Conservation (phyloP, 2,329 filamentous ascomycete species). For the Aspergillus transmontanensis region DNA sequence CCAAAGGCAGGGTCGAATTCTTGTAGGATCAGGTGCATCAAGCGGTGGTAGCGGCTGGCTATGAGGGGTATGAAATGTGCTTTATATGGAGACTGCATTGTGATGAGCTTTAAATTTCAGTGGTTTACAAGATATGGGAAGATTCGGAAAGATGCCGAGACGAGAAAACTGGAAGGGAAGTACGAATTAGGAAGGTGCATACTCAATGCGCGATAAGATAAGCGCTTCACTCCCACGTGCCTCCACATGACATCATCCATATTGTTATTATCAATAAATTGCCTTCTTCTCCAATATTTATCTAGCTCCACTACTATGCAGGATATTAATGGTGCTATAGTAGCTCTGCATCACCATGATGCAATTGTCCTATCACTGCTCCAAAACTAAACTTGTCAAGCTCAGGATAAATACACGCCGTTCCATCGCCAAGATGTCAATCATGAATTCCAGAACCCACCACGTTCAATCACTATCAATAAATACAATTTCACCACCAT, state of each 20-base stretch:
- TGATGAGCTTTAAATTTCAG: not conserved
- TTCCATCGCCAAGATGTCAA: not conserved
- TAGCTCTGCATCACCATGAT: not conserved
- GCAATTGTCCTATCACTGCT: not conserved
- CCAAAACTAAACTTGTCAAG: not conserved
- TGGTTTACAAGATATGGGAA: too few species aligned
- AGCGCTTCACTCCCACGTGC: not conserved
- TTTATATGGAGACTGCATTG: not conserved
- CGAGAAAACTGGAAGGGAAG: too few species aligned
- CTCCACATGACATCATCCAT: not conserved
- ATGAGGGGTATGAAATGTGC: not conserved
- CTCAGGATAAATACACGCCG: not conserved
- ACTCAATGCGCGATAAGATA: not conserved
- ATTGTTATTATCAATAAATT: too few species aligned
- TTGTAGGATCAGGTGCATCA: too few species aligned
- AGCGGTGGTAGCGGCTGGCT: not conserved
- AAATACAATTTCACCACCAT: not conserved
- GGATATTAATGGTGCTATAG: not conserved
- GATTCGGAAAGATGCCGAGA: too few species aligned
- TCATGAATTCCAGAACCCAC: not conserved
- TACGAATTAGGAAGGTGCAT: too few species aligned
- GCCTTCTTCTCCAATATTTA: not conserved
- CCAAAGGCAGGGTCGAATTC: too few species aligned
- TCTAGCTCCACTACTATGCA: not conserved
- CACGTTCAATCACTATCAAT: not conserved